Evolutionary conservation across 331 rosid species (phyloP).

Genomic region (Prunus yedoensis): DNA sequence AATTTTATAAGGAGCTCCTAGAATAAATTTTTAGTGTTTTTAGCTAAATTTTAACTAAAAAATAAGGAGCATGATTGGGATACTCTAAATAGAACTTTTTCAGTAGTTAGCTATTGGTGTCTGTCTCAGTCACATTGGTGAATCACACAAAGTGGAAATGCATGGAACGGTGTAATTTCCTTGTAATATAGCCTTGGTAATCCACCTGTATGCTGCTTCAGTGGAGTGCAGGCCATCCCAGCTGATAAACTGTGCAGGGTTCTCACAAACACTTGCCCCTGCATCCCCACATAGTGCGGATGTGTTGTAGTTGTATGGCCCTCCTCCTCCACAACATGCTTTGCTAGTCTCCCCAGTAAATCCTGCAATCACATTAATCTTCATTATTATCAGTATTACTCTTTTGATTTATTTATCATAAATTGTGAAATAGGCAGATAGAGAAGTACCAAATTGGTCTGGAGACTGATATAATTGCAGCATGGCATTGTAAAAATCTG

Average conservation of each 20-base stretch:
- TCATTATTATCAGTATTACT: too few relatives aligned
- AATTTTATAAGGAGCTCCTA: too few relatives aligned
- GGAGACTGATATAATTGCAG: too few relatives aligned
- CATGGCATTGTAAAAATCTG: too few relatives aligned
- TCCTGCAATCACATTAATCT: slow-evolving; percentile 23
- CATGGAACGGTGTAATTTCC: not conserved
- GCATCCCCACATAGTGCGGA: slow-evolving; percentile 20
- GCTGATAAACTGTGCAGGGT: slow-evolving; percentile 37
- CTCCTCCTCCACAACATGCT: slow-evolving; percentile 40
- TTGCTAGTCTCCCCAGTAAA: slow-evolving; percentile 16
- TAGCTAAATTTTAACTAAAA: too few relatives aligned
- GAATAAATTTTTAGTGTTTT: too few relatives aligned
- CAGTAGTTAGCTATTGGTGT: too few relatives aligned
- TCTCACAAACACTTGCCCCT: slow-evolving; percentile 34
- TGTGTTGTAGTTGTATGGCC: slow-evolving; percentile 40
- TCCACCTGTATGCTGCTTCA: slow-evolving; percentile 32
- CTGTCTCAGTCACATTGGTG: not conserved
- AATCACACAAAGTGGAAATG: not conserved
- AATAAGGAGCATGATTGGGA: too few relatives aligned
- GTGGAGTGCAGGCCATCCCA: slow-evolving; percentile 56
- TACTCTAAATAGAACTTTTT: too few relatives aligned
- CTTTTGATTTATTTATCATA: too few relatives aligned
- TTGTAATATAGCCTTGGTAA: not conserved
- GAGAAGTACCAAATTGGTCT: too few relatives aligned
- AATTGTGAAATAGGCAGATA: too few relatives aligned